A percentile compares a stretch with the other conserved stretches of the same genome.
Conservation (phyloP, 208 protist genomes). For the Leishmania turanica region DNA sequence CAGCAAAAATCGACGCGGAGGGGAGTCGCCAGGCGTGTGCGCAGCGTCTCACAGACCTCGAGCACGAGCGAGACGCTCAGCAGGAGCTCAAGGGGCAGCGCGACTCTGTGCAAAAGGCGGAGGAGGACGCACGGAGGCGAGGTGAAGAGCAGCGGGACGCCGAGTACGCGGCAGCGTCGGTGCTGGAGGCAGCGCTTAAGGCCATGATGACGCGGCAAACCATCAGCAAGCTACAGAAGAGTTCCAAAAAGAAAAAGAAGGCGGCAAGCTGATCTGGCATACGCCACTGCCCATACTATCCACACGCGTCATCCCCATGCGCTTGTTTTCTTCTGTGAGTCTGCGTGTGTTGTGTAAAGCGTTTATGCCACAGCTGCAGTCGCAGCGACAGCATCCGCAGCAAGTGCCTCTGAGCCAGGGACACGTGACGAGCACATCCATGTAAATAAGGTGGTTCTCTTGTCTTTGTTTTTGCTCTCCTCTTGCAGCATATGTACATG, state of each 20-base stretch:
- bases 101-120: conserved; percentile 34
- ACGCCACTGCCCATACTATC: no score
- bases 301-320: no score
- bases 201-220: conserved; percentile 82
- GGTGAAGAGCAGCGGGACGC: conserved; percentile 43
- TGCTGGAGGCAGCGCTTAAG: conserved; percentile 81
- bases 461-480: background rate
- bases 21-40: conserved; percentile 76
- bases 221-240: conserved; percentile 74
- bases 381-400: background rate
- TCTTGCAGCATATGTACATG: background rate
- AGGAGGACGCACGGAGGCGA: conserved; percentile 35
- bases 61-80: conserved; percentile 56
- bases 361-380: background rate
- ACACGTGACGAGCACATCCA: background rate
- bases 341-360: background rate
- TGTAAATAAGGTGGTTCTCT: background rate
- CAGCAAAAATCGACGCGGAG: conserved; percentile 81
- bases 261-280: background rate
- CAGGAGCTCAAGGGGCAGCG: conserved; percentile 56
- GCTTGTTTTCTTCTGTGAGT: background rate
- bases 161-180: conserved; percentile 75
- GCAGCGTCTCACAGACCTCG: conserved; percentile 64
- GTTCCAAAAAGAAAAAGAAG: conserved; percentile 66
- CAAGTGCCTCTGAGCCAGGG: background rate